A percentile compares a stretch with the other conserved stretches of the same genome.
These are phyloP conservation scores for Ustilago trichophora DNA, from an alignment of 1,284 basidiomycete species.

Conservation along the genomic window DNA sequence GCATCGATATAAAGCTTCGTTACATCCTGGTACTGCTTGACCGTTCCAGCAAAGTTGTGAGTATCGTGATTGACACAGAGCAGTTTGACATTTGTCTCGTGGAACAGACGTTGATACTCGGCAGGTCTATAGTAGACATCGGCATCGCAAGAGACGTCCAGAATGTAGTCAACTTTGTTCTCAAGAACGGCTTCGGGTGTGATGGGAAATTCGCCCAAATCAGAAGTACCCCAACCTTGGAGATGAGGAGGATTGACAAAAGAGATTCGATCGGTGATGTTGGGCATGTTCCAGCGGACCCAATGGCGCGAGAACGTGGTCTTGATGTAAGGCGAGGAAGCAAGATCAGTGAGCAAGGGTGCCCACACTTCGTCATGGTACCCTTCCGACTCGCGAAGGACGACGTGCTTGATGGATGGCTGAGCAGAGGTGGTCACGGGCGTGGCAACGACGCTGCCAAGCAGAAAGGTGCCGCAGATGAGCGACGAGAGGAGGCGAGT, in stretches of 20 bases:
- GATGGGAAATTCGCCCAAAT: background rate
- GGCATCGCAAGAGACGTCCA: slow-evolving; percentile 3
- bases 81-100: slow-evolving; percentile 5
- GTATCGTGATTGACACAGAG: slow-evolving; percentile 1
- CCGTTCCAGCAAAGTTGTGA: background rate
- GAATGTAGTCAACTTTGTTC: slow-evolving; percentile 4
- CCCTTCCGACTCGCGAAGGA: slow-evolving; percentile 2
- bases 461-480: background rate
- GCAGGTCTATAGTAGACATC: background rate
- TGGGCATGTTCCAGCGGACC: slow-evolving; percentile 1
- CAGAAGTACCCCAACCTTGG: background rate
- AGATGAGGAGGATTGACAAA: background rate
- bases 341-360: slow-evolving; percentile 7
- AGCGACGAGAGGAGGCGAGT: background rate
- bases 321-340: slow-evolving; percentile 1
- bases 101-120: background rate
- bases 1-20: slow-evolving; percentile 5
- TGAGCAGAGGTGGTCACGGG: background rate
- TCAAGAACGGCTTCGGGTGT: background rate
- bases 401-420: slow-evolving; percentile 5
- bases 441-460: background rate
- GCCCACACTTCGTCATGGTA: slow-evolving; percentile 11
- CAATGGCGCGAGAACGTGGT: slow-evolving; percentile 6
- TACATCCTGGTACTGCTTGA: background rate
- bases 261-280: background rate